These are phyloP conservation scores for Biscogniauxia sp. DNA, from an alignment of 2,329 filamentous ascomycete species.

Conservation along the genomic window DNA sequence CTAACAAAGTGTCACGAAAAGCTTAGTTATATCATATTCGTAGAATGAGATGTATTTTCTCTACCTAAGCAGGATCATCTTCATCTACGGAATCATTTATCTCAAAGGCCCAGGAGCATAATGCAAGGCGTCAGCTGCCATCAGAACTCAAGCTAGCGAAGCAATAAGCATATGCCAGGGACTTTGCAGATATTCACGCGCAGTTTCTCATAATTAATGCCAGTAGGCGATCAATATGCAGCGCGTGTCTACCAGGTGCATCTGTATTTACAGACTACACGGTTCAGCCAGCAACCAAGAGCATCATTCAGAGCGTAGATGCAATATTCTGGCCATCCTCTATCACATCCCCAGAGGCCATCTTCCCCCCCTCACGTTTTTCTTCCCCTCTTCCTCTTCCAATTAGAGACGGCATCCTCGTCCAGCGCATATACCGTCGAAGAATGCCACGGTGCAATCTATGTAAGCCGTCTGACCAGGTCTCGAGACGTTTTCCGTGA, in stretches of 20 bases:
- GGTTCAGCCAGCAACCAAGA: constrained; percentile 4
- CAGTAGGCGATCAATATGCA: constrained; percentile 17
- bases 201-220: constrained; percentile 10
- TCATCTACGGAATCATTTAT: constrained; percentile 1
- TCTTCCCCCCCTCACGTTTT: not conserved
- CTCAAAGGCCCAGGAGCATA: constrained; percentile 7
- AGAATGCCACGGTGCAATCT: constrained; percentile 33
- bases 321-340: constrained; percentile 3
- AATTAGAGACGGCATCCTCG: constrained; percentile 41
- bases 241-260: constrained; percentile 13
- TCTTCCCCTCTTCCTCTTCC: constrained; percentile 3
- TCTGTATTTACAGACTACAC: constrained; percentile 11
- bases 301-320: not conserved
- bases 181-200: constrained; percentile 5
- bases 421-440: constrained; percentile 42
- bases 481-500: constrained; percentile 31
- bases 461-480: constrained; percentile 26
- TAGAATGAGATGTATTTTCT: not conserved
- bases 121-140: constrained; percentile 4
- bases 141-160: constrained; percentile 2
- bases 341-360: not conserved
- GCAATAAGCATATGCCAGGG: constrained; percentile 1
- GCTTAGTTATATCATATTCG: constrained; percentile 3
- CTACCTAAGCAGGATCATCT: not conserved
- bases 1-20: not conserved